Percentiles rank a stretch among this genome's conserved stretches.
Conservation (phyloP, 768 basidiomycete genomes). For the Trametes elegans region DNA sequence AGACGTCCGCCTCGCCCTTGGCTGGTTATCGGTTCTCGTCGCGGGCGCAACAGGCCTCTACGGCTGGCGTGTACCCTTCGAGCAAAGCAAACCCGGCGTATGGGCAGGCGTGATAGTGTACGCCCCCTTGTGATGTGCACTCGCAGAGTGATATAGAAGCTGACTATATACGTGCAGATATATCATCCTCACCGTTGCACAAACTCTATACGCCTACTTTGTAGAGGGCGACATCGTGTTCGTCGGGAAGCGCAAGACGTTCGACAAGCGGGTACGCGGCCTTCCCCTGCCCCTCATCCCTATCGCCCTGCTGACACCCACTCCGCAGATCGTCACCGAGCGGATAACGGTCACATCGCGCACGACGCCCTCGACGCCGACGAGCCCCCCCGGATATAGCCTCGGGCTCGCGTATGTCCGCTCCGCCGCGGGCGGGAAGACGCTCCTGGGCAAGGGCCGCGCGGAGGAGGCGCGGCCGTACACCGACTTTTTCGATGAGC, state of each 20-base stretch:
- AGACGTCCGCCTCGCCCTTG: slow-evolving; percentile 82
- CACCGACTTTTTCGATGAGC: slow-evolving; percentile 77
- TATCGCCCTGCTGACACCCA: slow-evolving; percentile 1
- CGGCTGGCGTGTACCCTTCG: slow-evolving; percentile 86
- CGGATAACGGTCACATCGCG: slow-evolving; percentile 76
- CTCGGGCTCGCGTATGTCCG: slow-evolving; percentile 70
- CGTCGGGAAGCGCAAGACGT: slow-evolving; percentile 85
- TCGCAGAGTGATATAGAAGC: background rate
- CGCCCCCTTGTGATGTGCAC: slow-evolving; percentile 32
- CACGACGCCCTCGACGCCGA: slow-evolving; percentile 53
- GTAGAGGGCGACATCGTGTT: slow-evolving; percentile 84
- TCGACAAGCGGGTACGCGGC: slow-evolving; percentile 72
- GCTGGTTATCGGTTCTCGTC: slow-evolving; percentile 83
- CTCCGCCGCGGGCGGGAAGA: slow-evolving; percentile 84
- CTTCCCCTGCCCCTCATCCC: background rate
- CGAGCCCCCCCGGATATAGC: slow-evolving; percentile 62
- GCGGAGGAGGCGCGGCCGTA: slow-evolving; percentile 56
- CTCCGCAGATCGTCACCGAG: slow-evolving; percentile 82
- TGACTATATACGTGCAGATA: slow-evolving; percentile 49
- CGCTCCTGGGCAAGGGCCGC: slow-evolving; percentile 70
- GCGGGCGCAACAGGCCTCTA: slow-evolving; percentile 82
- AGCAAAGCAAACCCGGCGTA: slow-evolving; percentile 79
- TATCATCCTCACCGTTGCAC: slow-evolving; percentile 63
- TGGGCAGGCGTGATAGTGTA: slow-evolving; percentile 77
- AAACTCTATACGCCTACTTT: slow-evolving; percentile 83